Evolutionary conservation across 495 filamentous ascomycete genomes (phyloP).

Genomic region (Neurospora sublineolata): DNA sequence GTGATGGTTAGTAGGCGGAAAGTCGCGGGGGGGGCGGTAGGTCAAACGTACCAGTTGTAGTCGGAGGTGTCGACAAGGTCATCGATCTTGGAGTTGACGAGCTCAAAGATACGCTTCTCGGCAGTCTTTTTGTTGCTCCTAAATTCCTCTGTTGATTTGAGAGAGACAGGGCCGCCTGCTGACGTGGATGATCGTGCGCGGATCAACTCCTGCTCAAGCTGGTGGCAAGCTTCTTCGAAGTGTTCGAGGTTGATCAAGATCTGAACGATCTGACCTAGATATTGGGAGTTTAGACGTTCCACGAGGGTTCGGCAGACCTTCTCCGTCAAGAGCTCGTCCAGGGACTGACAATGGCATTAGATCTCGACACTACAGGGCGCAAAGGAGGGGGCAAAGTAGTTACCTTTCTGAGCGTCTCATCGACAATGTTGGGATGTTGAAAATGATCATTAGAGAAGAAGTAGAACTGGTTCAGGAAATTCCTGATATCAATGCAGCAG

Average conservation of each 20-base stretch:
- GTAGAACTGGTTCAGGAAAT: constrained; percentile 93
- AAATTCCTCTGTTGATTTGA: constrained; percentile 78
- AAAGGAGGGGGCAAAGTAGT: neutral
- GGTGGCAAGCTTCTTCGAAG: constrained; percentile 83
- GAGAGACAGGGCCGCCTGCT: constrained; percentile 58
- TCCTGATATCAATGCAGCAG: constrained; percentile 94
- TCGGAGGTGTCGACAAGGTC: constrained; percentile 94
- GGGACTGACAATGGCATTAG: constrained; percentile 26
- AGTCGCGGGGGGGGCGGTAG: neutral
- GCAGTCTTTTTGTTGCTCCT: constrained; percentile 84
- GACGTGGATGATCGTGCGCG: constrained; percentile 67
- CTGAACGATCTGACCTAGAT: constrained; percentile 93
- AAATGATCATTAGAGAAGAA: constrained; percentile 93
- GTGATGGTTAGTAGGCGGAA: neutral
- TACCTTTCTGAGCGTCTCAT: constrained; percentile 73
- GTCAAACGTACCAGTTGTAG: constrained; percentile 65
- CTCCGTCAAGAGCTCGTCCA: constrained; percentile 80
- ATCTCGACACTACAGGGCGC: neutral
- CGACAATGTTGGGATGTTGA: constrained; percentile 71
- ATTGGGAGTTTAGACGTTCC: constrained; percentile 80
- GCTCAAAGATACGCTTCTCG: constrained; percentile 94
- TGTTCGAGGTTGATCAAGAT: constrained; percentile 96
- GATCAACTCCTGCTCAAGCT: constrained; percentile 74
- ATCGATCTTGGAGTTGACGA: constrained; percentile 97
- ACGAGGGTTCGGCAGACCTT: constrained; percentile 86